Percentiles rank a stretch among this genome's conserved stretches.
These are phyloP conservation scores for Fusarium temperatum DNA, from an alignment of 2,329 filamentous ascomycete species.

Conservation along the genomic window DNA sequence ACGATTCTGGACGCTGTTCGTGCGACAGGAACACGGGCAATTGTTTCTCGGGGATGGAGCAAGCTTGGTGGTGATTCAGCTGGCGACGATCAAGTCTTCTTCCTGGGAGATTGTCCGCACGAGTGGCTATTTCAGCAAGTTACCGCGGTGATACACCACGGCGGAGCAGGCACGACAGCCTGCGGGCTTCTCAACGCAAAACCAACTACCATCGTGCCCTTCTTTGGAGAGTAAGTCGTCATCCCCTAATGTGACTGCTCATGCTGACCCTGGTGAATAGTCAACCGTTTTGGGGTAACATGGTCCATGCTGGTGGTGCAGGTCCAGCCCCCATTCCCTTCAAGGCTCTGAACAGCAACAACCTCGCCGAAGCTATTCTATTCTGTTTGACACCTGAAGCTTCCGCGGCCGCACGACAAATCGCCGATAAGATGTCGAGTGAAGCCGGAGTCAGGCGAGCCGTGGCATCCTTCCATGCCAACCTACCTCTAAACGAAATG, in stretches of 20 bases:
- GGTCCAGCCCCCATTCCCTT: slow-evolving; percentile 24
- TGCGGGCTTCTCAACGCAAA: slow-evolving; percentile 73
- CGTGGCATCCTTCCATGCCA: slow-evolving; percentile 35
- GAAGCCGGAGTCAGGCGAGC: slow-evolving; percentile 30
- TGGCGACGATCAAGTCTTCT: slow-evolving; percentile 63
- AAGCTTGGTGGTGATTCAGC: slow-evolving; percentile 67
- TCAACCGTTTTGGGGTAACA: slow-evolving; percentile 35
- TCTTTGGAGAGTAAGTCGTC: slow-evolving; percentile 64
- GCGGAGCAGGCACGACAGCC: slow-evolving; percentile 77
- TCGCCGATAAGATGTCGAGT: slow-evolving; percentile 21
- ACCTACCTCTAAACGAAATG: slow-evolving; percentile 29
- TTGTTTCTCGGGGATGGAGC: slow-evolving; percentile 79
- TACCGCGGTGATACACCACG: slow-evolving; percentile 73
- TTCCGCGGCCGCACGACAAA: background rate
- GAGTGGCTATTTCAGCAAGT: slow-evolving; percentile 78
- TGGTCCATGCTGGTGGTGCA: slow-evolving; percentile 20
- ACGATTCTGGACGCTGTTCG: slow-evolving; percentile 74
- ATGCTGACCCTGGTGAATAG: background rate
- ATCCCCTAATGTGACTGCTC: fast-evolving
- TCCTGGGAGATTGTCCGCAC: slow-evolving; percentile 77
- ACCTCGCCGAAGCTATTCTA: slow-evolving; percentile 14
- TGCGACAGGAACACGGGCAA: slow-evolving; percentile 68
- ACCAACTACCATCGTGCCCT: slow-evolving; percentile 77
- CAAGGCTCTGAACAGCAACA: slow-evolving; percentile 10
- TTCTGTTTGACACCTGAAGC: slow-evolving; percentile 21